Evolutionary conservation across 306 rosid genomes (phyloP).

Genomic region (Albizia julibrissin): DNA sequence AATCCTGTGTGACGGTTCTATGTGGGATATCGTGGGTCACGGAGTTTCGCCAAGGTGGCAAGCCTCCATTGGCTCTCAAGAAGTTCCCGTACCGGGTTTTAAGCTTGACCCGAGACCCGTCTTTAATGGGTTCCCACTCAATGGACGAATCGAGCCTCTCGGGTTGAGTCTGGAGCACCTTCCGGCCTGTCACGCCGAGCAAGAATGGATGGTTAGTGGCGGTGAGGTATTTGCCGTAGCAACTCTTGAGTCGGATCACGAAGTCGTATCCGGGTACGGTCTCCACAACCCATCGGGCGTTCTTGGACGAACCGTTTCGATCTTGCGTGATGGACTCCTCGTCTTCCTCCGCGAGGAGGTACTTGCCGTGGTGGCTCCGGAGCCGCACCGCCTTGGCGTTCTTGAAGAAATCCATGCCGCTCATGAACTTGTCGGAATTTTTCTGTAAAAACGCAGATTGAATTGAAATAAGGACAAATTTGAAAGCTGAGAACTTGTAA

Average conservation of each 20-base stretch:
- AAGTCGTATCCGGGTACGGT: slow-evolving; percentile 48
- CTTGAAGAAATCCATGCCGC: slow-evolving; percentile 68
- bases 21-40: slow-evolving; percentile 85
- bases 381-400: slow-evolving; percentile 86
- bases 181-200: slow-evolving; percentile 88
- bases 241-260: slow-evolving; percentile 80
- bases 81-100: slow-evolving; percentile 80
- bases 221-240: slow-evolving; percentile 79
- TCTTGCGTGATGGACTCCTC: slow-evolving; percentile 78
- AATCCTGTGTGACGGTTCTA: slow-evolving; percentile 76
- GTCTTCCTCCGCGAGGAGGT: slow-evolving; percentile 76
- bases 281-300: slow-evolving; percentile 73
- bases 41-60: slow-evolving; percentile 93
- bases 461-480: neutral
- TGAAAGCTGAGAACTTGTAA: neutral
- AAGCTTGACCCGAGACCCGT: slow-evolving; percentile 61
- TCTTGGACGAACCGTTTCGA: slow-evolving; percentile 67
- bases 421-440: slow-evolving; percentile 44
- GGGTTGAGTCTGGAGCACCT: slow-evolving; percentile 69
- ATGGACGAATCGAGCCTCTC: slow-evolving; percentile 64
- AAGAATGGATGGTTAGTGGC: slow-evolving; percentile 65
- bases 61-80: slow-evolving; percentile 77
- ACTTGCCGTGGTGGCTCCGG: slow-evolving; percentile 76
- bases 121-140: slow-evolving; percentile 86
- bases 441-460: neutral